These are phyloP conservation scores for Nannochloropsis gaditana DNA, from an alignment of 108 stramenopile genomes.

Conservation along the genomic window DNA sequence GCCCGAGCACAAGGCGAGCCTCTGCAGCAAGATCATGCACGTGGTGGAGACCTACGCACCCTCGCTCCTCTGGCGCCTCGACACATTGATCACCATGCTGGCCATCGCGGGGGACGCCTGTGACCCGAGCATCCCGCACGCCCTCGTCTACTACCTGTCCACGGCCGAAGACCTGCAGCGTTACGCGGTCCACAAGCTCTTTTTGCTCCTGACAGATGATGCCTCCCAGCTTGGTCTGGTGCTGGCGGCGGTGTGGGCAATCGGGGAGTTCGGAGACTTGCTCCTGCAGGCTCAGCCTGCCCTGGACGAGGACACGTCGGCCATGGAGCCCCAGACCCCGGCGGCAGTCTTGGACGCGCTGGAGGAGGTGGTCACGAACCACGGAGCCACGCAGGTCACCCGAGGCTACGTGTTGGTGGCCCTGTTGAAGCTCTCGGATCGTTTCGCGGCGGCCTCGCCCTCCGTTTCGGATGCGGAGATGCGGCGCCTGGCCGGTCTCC, in stretches of 20 bases:
- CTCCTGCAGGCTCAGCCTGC: background rate
- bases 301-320: conserved; percentile 15
- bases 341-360: conserved; percentile 61
- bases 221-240: conserved; percentile 73
- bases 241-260: conserved; percentile 87
- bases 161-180: conserved; percentile 65
- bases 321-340: background rate
- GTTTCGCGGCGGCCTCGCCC: conserved; percentile 27
- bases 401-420: conserved; percentile 77
- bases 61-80: conserved; percentile 74
- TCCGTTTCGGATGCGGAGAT: conserved; percentile 25
- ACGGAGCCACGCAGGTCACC: conserved; percentile 76
- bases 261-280: conserved; percentile 77
- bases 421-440: conserved; percentile 47
- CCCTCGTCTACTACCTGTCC: conserved; percentile 71
- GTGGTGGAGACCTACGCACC: conserved; percentile 89
- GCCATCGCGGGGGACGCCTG: conserved; percentile 87
- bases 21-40: conserved; percentile 72
- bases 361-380: conserved; percentile 62
- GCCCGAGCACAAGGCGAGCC: conserved; percentile 77
- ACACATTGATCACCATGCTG: conserved; percentile 90
- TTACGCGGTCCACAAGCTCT: conserved; percentile 83
- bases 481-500: conserved; percentile 31
- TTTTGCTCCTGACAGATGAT: conserved; percentile 77
- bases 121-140: conserved; percentile 62